Evolutionary conservation across 2,329 filamentous ascomycete genomes (phyloP).

Genomic region (Cladosporium sp.): DNA sequence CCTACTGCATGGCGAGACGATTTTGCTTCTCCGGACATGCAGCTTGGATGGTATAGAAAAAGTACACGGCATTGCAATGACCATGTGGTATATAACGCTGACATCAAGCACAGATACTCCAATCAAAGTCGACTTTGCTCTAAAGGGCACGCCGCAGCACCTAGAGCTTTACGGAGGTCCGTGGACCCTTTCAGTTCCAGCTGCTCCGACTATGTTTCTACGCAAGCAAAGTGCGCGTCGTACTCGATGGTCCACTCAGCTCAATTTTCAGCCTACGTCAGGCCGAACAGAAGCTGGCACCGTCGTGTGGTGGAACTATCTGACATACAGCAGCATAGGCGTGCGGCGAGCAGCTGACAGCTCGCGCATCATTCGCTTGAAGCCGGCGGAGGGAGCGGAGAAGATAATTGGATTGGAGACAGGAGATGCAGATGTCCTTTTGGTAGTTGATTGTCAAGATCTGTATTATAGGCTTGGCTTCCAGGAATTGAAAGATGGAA

Average conservation of each 20-base stretch:
- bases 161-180: constrained; percentile 55
- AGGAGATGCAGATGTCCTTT: constrained; percentile 26
- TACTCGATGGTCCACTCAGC: constrained; percentile 45
- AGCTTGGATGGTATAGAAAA: constrained; percentile 45
- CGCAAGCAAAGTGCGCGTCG: constrained; percentile 53
- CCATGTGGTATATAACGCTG: not conserved
- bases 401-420: constrained; percentile 23
- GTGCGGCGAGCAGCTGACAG: constrained; percentile 32
- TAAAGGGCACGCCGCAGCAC: constrained; percentile 46
- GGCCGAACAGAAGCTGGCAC: constrained; percentile 53
- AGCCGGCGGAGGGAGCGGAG: constrained; percentile 25
- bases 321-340: constrained; percentile 47
- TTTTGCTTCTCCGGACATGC: constrained; percentile 35
- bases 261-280: constrained; percentile 50
- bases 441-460: constrained; percentile 37
- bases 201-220: constrained; percentile 54
- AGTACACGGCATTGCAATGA: constrained; percentile 27
- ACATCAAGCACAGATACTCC: constrained; percentile 46
- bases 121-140: constrained; percentile 47
- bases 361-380: constrained; percentile 32
- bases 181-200: constrained; percentile 53
- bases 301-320: constrained; percentile 57
- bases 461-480: constrained; percentile 35
- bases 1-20: constrained; percentile 40
- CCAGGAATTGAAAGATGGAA: constrained; percentile 21